These are phyloP conservation scores for Kuraishia floccosa DNA, from an alignment of 805 yeast genomes.

Conservation along the genomic window DNA sequence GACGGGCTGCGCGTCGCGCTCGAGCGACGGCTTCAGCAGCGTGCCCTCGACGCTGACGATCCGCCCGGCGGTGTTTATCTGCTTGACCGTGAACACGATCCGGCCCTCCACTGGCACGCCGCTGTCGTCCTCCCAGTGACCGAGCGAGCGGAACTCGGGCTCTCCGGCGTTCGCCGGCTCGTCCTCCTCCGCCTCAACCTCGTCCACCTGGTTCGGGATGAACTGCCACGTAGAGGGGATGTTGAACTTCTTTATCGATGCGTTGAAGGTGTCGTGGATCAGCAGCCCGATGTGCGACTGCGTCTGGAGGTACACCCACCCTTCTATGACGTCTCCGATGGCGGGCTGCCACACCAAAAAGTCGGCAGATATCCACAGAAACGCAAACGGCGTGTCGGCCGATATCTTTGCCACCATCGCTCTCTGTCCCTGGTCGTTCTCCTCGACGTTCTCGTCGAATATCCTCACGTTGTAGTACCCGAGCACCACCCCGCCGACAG, in stretches of 20 bases:
- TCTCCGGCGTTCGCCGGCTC: not conserved
- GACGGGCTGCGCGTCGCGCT: conserved; percentile 41
- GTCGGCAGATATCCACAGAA: conserved; percentile 77
- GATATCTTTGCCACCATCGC: conserved; percentile 54
- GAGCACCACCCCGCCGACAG: conserved; percentile 73
- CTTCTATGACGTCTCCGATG: conserved; percentile 80
- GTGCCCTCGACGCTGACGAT: conserved; percentile 88
- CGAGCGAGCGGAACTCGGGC: conserved; percentile 42
- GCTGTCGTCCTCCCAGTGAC: conserved; percentile 78
- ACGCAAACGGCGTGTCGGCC: conserved; percentile 79
- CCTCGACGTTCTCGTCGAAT: conserved; percentile 25
- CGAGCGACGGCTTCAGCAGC: conserved; percentile 46
- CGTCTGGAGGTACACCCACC: conserved; percentile 83
- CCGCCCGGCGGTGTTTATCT: conserved; percentile 67
- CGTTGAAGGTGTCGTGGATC: conserved; percentile 90
- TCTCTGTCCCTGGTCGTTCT: conserved; percentile 25
- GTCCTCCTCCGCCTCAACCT: conserved; percentile 10
- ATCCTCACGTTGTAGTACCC: conserved; percentile 62
- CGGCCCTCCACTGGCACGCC: conserved; percentile 77
- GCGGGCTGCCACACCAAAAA: conserved; percentile 85
- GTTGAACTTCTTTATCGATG: conserved; percentile 73
- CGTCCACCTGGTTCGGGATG: conserved; percentile 69
- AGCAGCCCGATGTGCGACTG: conserved; percentile 91
- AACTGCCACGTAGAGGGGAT: conserved; percentile 87
- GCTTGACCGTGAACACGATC: conserved; percentile 61